Evolutionary conservation across 352 stramenopile genomes (phyloP).

Genomic region (Phytopythium helicoides): DNA sequence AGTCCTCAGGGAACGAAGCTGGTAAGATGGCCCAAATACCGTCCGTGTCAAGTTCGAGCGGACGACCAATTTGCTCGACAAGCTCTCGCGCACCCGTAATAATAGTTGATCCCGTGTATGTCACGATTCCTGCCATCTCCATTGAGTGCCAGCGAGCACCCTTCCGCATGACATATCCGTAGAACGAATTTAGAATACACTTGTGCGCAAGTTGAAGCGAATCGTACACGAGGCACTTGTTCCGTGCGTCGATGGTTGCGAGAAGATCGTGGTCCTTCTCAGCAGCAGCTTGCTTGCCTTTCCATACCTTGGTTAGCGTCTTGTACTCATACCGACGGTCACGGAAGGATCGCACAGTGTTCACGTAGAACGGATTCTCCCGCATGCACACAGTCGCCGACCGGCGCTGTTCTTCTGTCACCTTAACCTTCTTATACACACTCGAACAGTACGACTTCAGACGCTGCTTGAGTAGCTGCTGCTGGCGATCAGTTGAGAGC

Average conservation of each 20-base stretch:
- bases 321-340: conserved; percentile 99
- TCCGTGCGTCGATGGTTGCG: conserved; percentile 85
- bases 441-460: conserved; percentile 96
- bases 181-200: conserved; percentile 99
- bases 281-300: conserved; percentile 70
- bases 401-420: conserved; percentile 94
- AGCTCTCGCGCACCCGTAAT: conserved; percentile 95
- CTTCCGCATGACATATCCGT: conserved; percentile 99
- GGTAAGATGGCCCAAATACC: conserved; percentile 99
- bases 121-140: conserved; percentile 99
- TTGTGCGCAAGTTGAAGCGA: conserved; percentile 99
- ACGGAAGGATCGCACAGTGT: conserved; percentile 98
- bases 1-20: conserved; percentile 97
- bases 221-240: conserved; percentile 95
- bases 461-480: conserved; percentile 69
- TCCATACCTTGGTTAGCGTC: conserved; percentile 96
- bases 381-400: conserved; percentile 98
- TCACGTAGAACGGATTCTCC: conserved; percentile 99
- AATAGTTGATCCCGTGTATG: conserved; percentile 97
- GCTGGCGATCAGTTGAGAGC: conserved; percentile 53
- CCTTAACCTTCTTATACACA: conserved; percentile 97
- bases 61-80: conserved; percentile 94
- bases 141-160: conserved; percentile 98
- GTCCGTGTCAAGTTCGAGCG: conserved; percentile 99
- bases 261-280: conserved; percentile 83